Evolutionary conservation across 352 stramenopile genomes (phyloP).

Genomic region (Stephanocyclus meneghinianus): DNA sequence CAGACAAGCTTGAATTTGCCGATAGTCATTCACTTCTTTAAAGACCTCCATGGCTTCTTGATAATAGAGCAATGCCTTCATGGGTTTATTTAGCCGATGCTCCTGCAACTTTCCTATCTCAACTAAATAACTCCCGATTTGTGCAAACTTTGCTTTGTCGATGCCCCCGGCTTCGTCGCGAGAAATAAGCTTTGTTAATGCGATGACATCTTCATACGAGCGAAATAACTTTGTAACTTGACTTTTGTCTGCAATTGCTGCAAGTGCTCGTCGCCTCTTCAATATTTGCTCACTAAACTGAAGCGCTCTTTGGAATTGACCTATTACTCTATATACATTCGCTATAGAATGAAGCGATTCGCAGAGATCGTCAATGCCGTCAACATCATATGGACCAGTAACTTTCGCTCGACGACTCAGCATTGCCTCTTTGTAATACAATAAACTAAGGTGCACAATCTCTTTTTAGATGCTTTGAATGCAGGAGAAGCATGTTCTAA

Average conservation of each 20-base stretch:
- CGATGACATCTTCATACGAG: slow-evolving; percentile 59
- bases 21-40: slow-evolving; percentile 44
- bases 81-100: slow-evolving; percentile 40
- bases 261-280: slow-evolving; percentile 36
- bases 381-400: slow-evolving; percentile 25
- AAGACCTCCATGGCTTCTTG: slow-evolving; percentile 47
- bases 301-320: slow-evolving; percentile 37
- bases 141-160: slow-evolving; percentile 24
- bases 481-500: neutral
- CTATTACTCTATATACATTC: slow-evolving; percentile 51
- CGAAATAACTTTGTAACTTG: slow-evolving; percentile 42
- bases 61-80: slow-evolving; percentile 48
- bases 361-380: slow-evolving; percentile 49
- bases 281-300: slow-evolving; percentile 57
- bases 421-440: slow-evolving; percentile 51
- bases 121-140: slow-evolving; percentile 43
- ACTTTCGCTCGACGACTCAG: slow-evolving; percentile 41
- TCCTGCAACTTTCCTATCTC: slow-evolving; percentile 57
- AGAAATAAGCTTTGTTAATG: slow-evolving; percentile 31
- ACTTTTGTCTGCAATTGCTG: slow-evolving; percentile 19
- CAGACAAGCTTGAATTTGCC: slow-evolving; percentile 44
- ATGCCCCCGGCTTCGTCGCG: slow-evolving; percentile 12
- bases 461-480: neutral
- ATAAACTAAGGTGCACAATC: slow-evolving; percentile 20
- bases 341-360: slow-evolving; percentile 55